A percentile compares a stretch with the other conserved stretches of the same genome.
phyloP scores from a whole-genome alignment of 108 stramenopile species.

The Skeletonema potamos region DNA sequence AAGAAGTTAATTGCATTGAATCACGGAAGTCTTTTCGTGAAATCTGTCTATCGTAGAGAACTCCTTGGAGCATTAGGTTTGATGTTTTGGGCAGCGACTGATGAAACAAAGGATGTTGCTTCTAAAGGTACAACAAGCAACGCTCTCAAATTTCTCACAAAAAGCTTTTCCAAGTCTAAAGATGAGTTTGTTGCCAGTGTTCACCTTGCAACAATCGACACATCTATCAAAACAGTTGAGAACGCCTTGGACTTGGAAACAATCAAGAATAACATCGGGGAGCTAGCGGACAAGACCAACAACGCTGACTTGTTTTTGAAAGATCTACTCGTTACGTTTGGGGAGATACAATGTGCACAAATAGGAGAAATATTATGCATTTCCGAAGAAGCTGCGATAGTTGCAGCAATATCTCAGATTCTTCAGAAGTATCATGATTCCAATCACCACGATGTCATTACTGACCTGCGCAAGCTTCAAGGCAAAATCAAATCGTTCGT shows the following conservation, averaged over 20 bases:
- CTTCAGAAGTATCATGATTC: constrained; percentile 21
- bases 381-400: constrained; percentile 49
- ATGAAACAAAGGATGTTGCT: constrained; percentile 49
- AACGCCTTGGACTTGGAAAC: constrained; percentile 56
- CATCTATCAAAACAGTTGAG: constrained; percentile 62
- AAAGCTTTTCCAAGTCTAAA: constrained; percentile 15
- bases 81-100: constrained; percentile 74
- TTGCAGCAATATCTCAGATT: constrained; percentile 38
- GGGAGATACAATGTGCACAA: constrained; percentile 63
- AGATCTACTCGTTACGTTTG: constrained; percentile 45
- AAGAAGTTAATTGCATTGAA: constrained; percentile 37
- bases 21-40: constrained; percentile 68
- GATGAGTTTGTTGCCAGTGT: constrained; percentile 30
- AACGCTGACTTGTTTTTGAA: constrained; percentile 30
- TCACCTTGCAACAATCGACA: constrained; percentile 54
- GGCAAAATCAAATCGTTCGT: constrained; percentile 42
- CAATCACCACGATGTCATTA: background rate
- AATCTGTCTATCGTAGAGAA: constrained; percentile 43
- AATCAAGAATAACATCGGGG: constrained; percentile 47
- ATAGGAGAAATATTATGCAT: constrained; percentile 70
- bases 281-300: constrained; percentile 1
- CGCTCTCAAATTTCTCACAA: constrained; percentile 24
- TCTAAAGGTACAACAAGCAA: constrained; percentile 12
- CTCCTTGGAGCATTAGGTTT: constrained; percentile 77
- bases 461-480: constrained; percentile 20